phyloP scores from a whole-genome alignment of 164 flowering plant genomes.

The Sedum album region DNA sequence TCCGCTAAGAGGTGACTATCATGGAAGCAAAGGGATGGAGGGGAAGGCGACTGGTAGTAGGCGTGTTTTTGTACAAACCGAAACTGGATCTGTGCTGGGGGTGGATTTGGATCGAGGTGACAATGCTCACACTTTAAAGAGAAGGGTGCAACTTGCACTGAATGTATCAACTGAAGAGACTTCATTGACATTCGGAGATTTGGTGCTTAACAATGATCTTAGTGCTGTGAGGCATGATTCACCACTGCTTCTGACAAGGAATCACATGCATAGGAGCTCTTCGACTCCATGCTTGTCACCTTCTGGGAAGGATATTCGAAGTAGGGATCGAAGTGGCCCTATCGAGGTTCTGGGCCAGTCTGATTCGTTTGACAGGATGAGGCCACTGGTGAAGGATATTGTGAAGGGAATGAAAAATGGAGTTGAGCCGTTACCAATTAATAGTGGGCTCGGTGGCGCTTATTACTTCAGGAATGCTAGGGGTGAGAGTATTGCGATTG shows the following conservation, averaged over 20 bases:
- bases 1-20: conserved; percentile 40
- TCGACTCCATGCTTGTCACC: conserved; percentile 70
- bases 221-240: conserved; percentile 30
- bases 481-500: conserved; percentile 67
- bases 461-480: conserved; percentile 47
- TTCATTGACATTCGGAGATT: conserved; percentile 31
- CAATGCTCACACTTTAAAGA: conserved; percentile 64
- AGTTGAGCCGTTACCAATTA: conserved; percentile 53
- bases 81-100: conserved; percentile 63
- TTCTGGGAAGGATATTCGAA: conserved; percentile 44
- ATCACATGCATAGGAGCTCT: conserved; percentile 50
- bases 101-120: conserved; percentile 64
- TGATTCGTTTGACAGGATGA: conserved; percentile 19
- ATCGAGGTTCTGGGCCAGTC: conserved; percentile 57
- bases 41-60: conserved; percentile 47
- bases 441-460: conserved; percentile 73
- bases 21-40: conserved; percentile 30
- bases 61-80: conserved; percentile 64
- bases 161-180: conserved; percentile 37
- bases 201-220: conserved; percentile 34
- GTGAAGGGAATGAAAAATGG: conserved; percentile 53
- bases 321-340: conserved; percentile 51
- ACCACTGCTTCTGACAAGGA: conserved; percentile 46
- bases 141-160: conserved; percentile 40
- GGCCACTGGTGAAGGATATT: conserved; percentile 39